Conservation (phyloP, 345 rosid genomes). For the Microcos paniculata region DNA sequence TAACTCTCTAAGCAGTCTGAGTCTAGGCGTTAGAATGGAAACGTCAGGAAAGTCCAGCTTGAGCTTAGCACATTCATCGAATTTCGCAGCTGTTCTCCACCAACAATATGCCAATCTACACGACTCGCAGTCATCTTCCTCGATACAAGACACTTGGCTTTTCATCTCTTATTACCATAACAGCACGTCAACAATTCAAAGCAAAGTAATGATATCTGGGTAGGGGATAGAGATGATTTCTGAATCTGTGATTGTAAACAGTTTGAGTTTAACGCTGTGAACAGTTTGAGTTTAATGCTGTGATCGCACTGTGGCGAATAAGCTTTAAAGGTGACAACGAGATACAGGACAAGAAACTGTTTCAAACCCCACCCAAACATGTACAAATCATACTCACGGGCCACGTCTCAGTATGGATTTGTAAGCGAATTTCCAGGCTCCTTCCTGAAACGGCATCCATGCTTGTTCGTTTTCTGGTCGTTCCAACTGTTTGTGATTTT, state of each 20-base stretch:
- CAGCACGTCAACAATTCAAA: no score
- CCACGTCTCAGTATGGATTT: not conserved
- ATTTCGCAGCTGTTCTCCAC: conserved; percentile 55
- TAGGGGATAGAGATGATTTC: not conserved
- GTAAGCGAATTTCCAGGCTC: conserved; percentile 23
- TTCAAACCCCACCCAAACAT: not conserved
- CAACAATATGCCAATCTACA: conserved; percentile 31
- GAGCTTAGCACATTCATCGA: conserved; percentile 36
- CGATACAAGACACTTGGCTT: conserved; percentile 28
- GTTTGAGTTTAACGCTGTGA: not conserved
- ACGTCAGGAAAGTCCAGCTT: conserved; percentile 33
- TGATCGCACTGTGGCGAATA: not conserved
- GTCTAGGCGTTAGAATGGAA: conserved; percentile 41
- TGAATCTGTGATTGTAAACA: not conserved
- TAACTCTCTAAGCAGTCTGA: conserved; percentile 46
- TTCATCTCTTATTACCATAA: conserved; percentile 29
- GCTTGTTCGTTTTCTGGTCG: not conserved
- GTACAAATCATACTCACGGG: not conserved
- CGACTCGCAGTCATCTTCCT: conserved; percentile 34
- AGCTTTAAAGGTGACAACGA: not conserved
- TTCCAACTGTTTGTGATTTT: not conserved
- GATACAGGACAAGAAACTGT: not conserved
- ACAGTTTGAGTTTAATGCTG: not conserved
- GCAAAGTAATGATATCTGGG: not conserved
- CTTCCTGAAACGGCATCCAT: conserved; percentile 18